These are phyloP conservation scores for Coemansia sp. DNA, from an alignment of 192 early-diverging fungal species.

Conservation along the genomic window DNA sequence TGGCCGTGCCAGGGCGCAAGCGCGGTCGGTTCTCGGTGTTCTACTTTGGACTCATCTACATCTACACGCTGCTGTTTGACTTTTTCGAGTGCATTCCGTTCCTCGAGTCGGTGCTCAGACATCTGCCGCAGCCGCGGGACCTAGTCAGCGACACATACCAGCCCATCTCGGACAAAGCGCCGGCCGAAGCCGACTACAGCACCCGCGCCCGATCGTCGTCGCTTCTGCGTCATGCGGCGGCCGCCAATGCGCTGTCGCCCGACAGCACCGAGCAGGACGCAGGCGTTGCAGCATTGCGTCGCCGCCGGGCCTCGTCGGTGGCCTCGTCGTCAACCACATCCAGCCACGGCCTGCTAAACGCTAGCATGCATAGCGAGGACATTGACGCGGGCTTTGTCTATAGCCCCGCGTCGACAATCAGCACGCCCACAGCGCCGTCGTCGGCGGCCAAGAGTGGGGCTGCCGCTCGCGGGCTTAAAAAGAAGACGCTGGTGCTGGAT, in stretches of 20 bases:
- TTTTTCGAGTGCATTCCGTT: slow-evolving; percentile 35
- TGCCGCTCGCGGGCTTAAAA: slow-evolving; percentile 17
- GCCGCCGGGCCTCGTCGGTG: slow-evolving; percentile 33
- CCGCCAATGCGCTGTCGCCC: background rate
- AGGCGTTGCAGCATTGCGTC: slow-evolving; percentile 10
- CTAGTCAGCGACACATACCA: slow-evolving; percentile 49
- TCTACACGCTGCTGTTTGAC: slow-evolving; percentile 39
- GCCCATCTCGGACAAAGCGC: slow-evolving; percentile 36
- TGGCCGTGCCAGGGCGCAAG: slow-evolving; percentile 8
- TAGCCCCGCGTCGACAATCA: slow-evolving; percentile 1
- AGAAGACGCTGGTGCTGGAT: slow-evolving; percentile 60
- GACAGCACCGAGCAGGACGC: slow-evolving; percentile 1
- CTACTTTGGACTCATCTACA: slow-evolving; percentile 44
- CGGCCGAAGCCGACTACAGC: slow-evolving; percentile 7
- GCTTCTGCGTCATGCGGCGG: background rate
- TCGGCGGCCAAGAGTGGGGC: background rate
- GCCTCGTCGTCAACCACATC: slow-evolving; percentile 38
- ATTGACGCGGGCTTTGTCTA: background rate
- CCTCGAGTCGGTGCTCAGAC: slow-evolving; percentile 25
- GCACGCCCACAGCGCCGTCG: slow-evolving; percentile 11
- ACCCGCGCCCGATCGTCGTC: background rate
- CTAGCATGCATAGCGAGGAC: background rate
- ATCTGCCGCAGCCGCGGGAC: slow-evolving; percentile 43
- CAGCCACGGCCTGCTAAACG: slow-evolving; percentile 8
- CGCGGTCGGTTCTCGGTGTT: slow-evolving; percentile 42